Evolutionary conservation across 352 stramenopile genomes (phyloP).

Genomic region (Labyrinthula sp.): DNA sequence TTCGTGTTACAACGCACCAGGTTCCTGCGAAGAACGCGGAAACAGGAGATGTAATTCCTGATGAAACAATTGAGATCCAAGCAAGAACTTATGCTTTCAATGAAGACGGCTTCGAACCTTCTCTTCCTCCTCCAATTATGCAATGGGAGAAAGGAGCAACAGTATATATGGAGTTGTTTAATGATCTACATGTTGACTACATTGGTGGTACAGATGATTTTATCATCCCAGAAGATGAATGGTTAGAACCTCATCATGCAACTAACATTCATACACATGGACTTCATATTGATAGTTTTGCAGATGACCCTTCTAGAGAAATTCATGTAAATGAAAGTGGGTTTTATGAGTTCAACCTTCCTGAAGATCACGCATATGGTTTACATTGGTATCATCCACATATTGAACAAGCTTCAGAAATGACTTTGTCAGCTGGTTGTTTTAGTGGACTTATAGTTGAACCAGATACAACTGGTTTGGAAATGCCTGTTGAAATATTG

Average conservation of each 20-base stretch:
- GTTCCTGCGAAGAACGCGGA: too few relatives aligned
- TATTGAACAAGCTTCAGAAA: slow-evolving; percentile 7
- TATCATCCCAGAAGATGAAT: background rate
- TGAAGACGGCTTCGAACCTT: slow-evolving; percentile 2
- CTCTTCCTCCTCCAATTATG: slow-evolving; percentile 2
- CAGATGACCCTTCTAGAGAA: slow-evolving; percentile 13
- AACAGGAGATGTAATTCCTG: too few relatives aligned
- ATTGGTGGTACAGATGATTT: too few relatives aligned
- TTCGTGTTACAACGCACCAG: too few relatives aligned
- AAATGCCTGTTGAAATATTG: too few relatives aligned
- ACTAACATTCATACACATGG: slow-evolving; percentile 29
- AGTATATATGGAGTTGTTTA: slow-evolving; percentile 2
- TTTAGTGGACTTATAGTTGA: too few relatives aligned
- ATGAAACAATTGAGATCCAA: too few relatives aligned
- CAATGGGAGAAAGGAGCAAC: slow-evolving; percentile 19
- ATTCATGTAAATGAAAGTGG: background rate
- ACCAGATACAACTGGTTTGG: too few relatives aligned
- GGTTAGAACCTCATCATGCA: background rate
- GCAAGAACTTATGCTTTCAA: slow-evolving; percentile 18
- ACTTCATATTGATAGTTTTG: slow-evolving; percentile 7
- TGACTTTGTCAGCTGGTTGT: too few relatives aligned
- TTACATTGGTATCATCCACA: slow-evolving; percentile 29
- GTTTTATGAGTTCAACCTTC: slow-evolving; percentile 17
- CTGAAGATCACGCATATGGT: slow-evolving; percentile 16
- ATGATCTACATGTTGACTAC: slow-evolving; percentile 18